These are phyloP conservation scores for Porodaedalea pini DNA, from an alignment of 1,284 basidiomycete genomes.

Conservation along the genomic window DNA sequence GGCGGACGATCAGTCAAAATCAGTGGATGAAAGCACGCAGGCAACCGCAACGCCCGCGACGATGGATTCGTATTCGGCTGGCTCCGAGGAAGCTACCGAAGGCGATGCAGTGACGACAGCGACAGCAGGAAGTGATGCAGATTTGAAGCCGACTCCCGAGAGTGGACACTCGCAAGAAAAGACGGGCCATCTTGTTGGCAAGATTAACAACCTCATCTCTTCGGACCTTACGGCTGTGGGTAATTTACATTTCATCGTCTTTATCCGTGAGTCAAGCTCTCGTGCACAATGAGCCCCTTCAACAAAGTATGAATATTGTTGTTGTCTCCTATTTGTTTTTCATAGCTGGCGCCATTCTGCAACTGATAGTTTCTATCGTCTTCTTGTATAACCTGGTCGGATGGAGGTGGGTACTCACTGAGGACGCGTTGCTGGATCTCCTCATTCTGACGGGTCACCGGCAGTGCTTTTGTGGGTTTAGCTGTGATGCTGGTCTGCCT, in stretches of 20 bases:
- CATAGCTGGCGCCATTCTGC: constrained; percentile 25
- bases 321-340: constrained; percentile 22
- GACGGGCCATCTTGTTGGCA: constrained; percentile 33
- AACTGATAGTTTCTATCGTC: constrained; percentile 29
- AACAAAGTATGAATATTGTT: too few relatives aligned
- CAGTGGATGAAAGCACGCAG: not conserved
- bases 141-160: not conserved
- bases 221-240: constrained; percentile 23
- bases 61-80: constrained; percentile 3
- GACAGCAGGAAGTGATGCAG: not conserved
- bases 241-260: constrained; percentile 15
- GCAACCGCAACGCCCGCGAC: constrained; percentile 2
- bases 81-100: not conserved
- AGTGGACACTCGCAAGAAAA: constrained; percentile 23
- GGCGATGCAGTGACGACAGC: not conserved
- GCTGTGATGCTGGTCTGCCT: constrained; percentile 34
- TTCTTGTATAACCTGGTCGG: constrained; percentile 34
- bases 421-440: not conserved
- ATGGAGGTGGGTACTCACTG: constrained; percentile 1
- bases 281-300: too few relatives aligned
- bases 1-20: not conserved
- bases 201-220: constrained; percentile 35
- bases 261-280: constrained; percentile 18
- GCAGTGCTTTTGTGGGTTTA: constrained; percentile 36
- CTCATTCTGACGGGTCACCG: not conserved